Evolutionary conservation across 371 early-diverging fungal genomes (phyloP), one percentile per base, ranked within the genome.

Genomic region (Nematocida sp.): DNA sequence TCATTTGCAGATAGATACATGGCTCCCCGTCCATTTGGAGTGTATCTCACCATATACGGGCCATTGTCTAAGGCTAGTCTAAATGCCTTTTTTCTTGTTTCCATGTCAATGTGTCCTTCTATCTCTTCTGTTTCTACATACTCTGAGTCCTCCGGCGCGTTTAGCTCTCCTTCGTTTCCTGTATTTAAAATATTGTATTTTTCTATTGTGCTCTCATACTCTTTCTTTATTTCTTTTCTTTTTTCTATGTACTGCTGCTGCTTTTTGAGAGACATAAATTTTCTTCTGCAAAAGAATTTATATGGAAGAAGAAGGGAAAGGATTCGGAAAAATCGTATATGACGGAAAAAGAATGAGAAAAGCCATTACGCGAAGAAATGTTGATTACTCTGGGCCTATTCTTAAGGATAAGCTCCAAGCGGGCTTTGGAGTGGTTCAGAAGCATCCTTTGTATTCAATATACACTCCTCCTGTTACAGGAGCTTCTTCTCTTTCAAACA

Each of bases 321-420:
- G 61, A 54, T 23, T 26, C 11, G 42, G 36, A 32, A 71, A 59
- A 42, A 35, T 71, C 32, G 63, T 71, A 1, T 77, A 77, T 47
- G 75, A 79, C 91, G 78, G 93, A 57, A 96, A 94, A 82, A 86
- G 94, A 65, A 90, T 92, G 89, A 85, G 94, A 69, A 91, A 91
- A 81, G 90, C 93, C 4, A 89, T 93, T 67, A 93, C 93, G 83
- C 85, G 98, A 69, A 86, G 91, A 54, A 92, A 93, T 0, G 90
- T 94, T 16, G 98, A 98, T 82, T 94, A 91, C 81, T 90, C 91
- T 65, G 89, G 91, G 33, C 87, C 90, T 49, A 83, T 92, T n/a
- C 88, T 90, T 90, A 79, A 80, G 28, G 53, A 82, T 57, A 66
- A 48, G 55, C 51, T 78, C 50, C 47, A 55, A 20, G 51, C 69